Base-by-base conservation (phyloP, 2,329 filamentous ascomycete species). In the Plectosphaerella cucumerina region DNA sequence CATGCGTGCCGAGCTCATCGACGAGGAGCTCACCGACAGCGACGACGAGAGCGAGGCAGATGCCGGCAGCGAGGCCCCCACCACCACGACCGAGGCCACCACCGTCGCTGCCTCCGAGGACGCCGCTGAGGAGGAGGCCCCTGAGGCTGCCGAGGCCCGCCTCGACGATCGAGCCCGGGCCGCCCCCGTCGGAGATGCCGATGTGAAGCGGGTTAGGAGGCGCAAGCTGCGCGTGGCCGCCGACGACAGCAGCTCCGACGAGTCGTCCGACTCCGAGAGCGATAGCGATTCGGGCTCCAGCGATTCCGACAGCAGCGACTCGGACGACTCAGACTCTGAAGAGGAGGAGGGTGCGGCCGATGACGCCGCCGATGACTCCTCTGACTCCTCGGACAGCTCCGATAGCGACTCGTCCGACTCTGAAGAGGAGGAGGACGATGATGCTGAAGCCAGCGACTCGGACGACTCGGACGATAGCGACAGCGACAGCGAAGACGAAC, bases 1-100 rank as follows among this genome's bases (percentile, higher is more conserved):
- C 49, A 83, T 85, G 72, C 79, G 83, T 31, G 78, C 82, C 9
- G 82, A 86, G 64, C 71, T 75, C 55, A 72, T 86, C 26, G 58
- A 82, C 33, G 75, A 75, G 31, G 76, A 81, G 59, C 68, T 86
- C n/a, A 75, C 72, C 1, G 76, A 78, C 48, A 70, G 69, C 46
- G 75, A 72, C 20, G 71, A 74, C 49, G 70, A 66, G 44, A 66
- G 67, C 53, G 50, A 59, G 62, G 17, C 58, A 58, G 17, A 59
- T 57, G 21, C 59, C 57, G 33, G 60, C 61, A 51, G 51, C 43
- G 49, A 54, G 34, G 48, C 55, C 41, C 44, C 50, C 20, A 21
- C 50, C 14, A 21, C 47, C 12, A 47, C 42, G n/a, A 11, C 45
- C 22, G 4, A 49, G 0, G 57, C 60, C 2, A 59, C 62, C 4